Evolutionary conservation across 352 stramenopile species (phyloP).

Genomic region (Globisporangium cederbergense): DNA sequence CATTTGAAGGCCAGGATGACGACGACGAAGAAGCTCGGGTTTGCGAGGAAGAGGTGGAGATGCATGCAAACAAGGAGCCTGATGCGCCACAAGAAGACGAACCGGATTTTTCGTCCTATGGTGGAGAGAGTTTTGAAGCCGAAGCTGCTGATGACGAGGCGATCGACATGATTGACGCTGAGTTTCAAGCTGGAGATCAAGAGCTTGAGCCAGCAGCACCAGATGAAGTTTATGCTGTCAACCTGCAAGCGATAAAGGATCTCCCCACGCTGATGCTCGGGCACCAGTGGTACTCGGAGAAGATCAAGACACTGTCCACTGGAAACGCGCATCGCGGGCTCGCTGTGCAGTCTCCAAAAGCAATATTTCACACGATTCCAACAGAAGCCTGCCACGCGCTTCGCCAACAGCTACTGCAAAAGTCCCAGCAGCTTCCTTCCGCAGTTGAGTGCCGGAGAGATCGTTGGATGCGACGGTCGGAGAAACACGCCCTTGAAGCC

Average conservation of each 20-base stretch:
- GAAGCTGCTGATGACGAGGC: neutral
- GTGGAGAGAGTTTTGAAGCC: slow-evolving; percentile 7
- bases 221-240: neutral
- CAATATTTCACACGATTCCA: neutral
- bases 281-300: slow-evolving; percentile 1
- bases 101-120: neutral
- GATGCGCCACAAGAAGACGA: neutral
- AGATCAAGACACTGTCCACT: slow-evolving; percentile 5
- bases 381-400: neutral
- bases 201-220: neutral
- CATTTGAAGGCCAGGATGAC: slow-evolving; percentile 13
- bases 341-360: neutral
- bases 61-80: neutral
- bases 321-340: neutral
- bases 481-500: neutral
- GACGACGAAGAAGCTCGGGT: neutral
- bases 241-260: neutral
- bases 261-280: neutral
- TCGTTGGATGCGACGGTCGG: neutral
- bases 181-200: neutral
- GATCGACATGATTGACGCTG: no score
- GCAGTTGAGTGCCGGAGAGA: no score
- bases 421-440: neutral
- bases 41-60: neutral
- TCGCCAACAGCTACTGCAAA: neutral